These are phyloP conservation scores for Podospora tetraspora DNA, from an alignment of 495 filamentous ascomycete genomes.

Conservation along the genomic window DNA sequence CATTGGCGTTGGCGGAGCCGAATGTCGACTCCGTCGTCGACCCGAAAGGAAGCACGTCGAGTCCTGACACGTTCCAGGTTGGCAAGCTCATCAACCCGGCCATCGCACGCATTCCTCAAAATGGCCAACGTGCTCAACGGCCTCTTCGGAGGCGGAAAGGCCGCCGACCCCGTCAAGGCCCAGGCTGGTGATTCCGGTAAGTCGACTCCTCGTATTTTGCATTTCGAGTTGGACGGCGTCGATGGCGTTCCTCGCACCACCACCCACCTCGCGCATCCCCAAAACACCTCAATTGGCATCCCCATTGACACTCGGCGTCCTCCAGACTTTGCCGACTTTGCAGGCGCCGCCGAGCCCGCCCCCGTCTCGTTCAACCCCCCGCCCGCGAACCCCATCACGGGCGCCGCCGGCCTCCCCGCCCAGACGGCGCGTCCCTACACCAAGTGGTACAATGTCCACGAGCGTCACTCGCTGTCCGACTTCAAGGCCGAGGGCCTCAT, in stretches of 20 bases:
- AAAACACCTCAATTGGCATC: neutral
- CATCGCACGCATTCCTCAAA: slow-evolving; percentile 15
- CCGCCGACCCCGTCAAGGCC: slow-evolving; percentile 41
- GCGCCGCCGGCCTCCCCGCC: slow-evolving; percentile 37
- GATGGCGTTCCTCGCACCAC: neutral
- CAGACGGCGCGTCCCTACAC: slow-evolving; percentile 62
- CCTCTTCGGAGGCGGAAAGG: slow-evolving; percentile 59
- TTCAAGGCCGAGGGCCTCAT: slow-evolving; percentile 86
- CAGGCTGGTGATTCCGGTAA: slow-evolving; percentile 56
- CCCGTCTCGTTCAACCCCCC: slow-evolving; percentile 38
- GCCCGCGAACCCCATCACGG: slow-evolving; percentile 30
- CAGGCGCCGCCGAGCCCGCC: slow-evolving; percentile 59
- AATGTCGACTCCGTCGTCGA: slow-evolving; percentile 2
- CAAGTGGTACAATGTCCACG: slow-evolving; percentile 95
- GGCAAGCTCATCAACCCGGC: slow-evolving; percentile 9
- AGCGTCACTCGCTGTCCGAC: slow-evolving; percentile 72
- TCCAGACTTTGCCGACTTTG: slow-evolving; percentile 75
- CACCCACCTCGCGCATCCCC: neutral
- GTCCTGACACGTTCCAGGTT: neutral
- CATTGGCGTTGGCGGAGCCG: neutral
- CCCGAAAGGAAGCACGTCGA: neutral
- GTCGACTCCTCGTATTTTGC: slow-evolving; percentile 15
- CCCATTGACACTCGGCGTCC: slow-evolving; percentile 7
- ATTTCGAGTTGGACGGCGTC: neutral
- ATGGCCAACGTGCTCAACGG: slow-evolving; percentile 69